Base-by-base conservation (phyloP, 257 asterid genomes). In the Cordia subcordata region DNA sequence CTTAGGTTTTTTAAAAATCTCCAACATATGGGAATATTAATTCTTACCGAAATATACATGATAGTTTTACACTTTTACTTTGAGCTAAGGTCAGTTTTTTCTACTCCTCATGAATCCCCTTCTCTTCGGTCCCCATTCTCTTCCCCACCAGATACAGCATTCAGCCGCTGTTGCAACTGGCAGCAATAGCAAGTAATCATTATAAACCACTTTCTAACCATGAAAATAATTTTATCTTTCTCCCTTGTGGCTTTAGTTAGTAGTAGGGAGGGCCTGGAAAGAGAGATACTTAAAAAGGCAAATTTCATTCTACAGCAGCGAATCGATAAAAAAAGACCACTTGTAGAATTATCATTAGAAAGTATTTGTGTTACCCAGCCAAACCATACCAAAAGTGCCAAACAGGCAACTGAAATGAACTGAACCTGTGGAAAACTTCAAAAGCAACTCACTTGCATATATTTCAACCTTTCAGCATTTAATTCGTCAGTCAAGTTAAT, bases 131-230 rank as follows among this genome's bases (percentile, higher is more conserved):
- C 86, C 55, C 82, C 87, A 46, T 89, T 79, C 63, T 82, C 88
- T 74, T 76, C 88, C 54, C 69, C 77, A 18, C 75, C 68, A 32
- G 99, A 59, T 47, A 62, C 65, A 35, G 76, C 66, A 71, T 72
- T 81, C 63, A 93, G 53, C 67, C 74, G 84, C 64, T 83, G 92
- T 73, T 93, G 94, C 81, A 93, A 82, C 95, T 89, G 90, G 74
- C 53, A 70, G 68, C 40, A 77, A 67, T 27, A 58, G 67, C 51
- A 55, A 67, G 52, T 35, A 12, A 64, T 18, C 15, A 57, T 18
- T 13, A 62, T 20, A 23, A 33, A 27, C 61, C 22, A 19, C 9
- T n/a, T 19, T 49, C 16, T 18, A 21, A 21, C 22, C 46, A 9
- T 9, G 21, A 47, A 5, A 21, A n/a, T 52, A 15, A 17, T 11